Conservation (phyloP, 441 rosid genomes). For the Geranium incanum region DNA sequence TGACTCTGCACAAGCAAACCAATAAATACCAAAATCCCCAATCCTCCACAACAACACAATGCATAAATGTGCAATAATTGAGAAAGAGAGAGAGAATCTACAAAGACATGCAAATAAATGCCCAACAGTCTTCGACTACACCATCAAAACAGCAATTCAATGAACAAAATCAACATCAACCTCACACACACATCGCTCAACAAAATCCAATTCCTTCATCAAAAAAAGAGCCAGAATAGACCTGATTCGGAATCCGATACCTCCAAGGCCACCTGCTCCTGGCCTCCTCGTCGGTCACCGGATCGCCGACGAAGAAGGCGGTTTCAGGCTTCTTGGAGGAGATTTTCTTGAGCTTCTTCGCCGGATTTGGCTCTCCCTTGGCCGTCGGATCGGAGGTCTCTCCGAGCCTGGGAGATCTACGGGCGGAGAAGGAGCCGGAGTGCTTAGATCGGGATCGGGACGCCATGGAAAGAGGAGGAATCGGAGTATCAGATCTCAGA, state of each 20-base stretch:
- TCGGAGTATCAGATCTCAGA: not conserved
- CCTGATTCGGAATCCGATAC: not conserved
- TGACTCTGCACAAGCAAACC: constrained; percentile 7
- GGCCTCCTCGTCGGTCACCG: constrained; percentile 6
- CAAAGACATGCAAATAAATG: not conserved
- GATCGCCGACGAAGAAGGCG: not conserved
- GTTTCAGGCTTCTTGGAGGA: not conserved
- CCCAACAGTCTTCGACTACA: not conserved
- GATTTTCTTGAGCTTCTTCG: not conserved
- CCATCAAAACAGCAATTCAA: not conserved
- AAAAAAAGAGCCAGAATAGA: not conserved
- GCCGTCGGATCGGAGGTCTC: not conserved
- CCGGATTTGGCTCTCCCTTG: not conserved
- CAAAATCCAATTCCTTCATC: not conserved
- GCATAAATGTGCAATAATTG: not conserved
- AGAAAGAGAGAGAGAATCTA: not conserved
- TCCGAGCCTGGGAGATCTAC: not conserved
- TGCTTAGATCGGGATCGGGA: not conserved
- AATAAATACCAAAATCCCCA: not conserved
- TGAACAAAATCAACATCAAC: not conserved
- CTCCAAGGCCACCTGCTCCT: constrained; percentile 8
- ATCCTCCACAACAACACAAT: not conserved
- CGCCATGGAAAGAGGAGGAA: not conserved
- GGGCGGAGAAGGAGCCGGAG: not conserved
- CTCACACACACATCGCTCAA: not conserved